phyloP scores from a whole-genome alignment of 495 filamentous ascomycete species.

The Geoglossum glabrum region DNA sequence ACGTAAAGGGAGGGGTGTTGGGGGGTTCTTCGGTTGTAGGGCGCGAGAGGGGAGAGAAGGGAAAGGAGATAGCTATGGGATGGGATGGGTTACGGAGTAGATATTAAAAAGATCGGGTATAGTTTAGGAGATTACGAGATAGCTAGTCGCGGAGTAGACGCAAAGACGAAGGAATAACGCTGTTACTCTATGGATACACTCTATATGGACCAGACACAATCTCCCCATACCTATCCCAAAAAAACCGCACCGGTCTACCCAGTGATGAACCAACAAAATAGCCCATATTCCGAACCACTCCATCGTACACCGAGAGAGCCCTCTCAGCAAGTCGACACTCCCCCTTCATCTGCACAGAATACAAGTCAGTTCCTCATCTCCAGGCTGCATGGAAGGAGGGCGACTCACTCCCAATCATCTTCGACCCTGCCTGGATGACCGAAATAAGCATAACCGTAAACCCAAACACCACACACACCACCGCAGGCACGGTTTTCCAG shows the following conservation, averaged over 20 bases:
- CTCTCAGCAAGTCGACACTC: neutral
- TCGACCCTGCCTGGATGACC: conserved; percentile 48
- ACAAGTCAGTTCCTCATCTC: neutral
- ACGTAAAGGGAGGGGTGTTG: too few species aligned
- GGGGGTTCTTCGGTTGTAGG: too few species aligned
- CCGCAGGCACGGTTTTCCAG: conserved; percentile 53
- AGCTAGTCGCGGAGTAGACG: too few species aligned
- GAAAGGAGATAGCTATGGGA: too few species aligned
- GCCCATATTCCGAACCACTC: neutral
- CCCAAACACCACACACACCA: conserved; percentile 51
- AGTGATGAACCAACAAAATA: neutral
- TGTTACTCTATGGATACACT: neutral
- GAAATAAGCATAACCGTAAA: conserved; percentile 67
- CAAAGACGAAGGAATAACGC: neutral
- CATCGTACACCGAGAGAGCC: neutral
- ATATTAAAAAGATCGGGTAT: neutral
- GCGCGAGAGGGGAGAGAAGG: too few species aligned
- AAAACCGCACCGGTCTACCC: neutral
- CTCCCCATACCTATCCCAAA: neutral
- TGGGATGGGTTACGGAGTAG: neutral
- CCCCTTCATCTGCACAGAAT: neutral
- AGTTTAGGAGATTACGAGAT: too few species aligned
- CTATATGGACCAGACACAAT: neutral
- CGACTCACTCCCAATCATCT: conserved; percentile 35
- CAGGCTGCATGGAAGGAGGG: neutral